Percentiles rank a stretch among this genome's conserved stretches.
phyloP scores from a whole-genome alignment of 495 filamentous ascomycete species.

The Hyphodiscus hymeniophilus region DNA sequence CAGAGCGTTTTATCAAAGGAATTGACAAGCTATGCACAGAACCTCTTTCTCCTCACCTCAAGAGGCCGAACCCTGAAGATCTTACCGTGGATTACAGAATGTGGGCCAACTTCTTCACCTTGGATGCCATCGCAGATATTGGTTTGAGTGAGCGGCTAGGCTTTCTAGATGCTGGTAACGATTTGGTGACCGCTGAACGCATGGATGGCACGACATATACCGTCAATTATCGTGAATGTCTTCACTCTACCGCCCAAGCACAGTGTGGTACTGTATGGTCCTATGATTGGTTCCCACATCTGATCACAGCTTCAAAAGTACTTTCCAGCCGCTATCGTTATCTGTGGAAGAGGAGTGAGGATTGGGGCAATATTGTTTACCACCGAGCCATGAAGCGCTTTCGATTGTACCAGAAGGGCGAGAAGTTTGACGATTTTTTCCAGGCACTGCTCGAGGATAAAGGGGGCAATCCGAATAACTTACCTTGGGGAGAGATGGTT shows the following conservation, averaged over 20 bases:
- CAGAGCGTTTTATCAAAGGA: conserved; percentile 31
- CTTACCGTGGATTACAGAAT: conserved; percentile 33
- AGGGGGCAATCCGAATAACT: conserved; percentile 23
- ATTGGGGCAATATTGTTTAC: conserved; percentile 34
- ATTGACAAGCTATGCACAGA: conserved; percentile 28
- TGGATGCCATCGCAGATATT: conserved; percentile 47
- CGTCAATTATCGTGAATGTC: conserved; percentile 34
- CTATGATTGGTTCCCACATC: conserved; percentile 35
- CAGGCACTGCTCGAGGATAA: conserved; percentile 47
- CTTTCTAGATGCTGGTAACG: conserved; percentile 40
- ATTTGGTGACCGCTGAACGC: conserved; percentile 30
- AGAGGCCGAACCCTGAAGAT: conserved; percentile 20
- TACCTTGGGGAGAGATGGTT: conserved; percentile 28
- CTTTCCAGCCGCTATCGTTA: conserved; percentile 14
- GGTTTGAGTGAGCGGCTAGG: conserved; percentile 42
- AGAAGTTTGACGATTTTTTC: conserved; percentile 51
- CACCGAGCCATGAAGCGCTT: conserved; percentile 29
- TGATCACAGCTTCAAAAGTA: conserved; percentile 19
- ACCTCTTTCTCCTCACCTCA: no score
- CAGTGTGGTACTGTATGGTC: conserved; percentile 37
- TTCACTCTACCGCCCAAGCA: conserved; percentile 37
- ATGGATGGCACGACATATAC: conserved; percentile 34
- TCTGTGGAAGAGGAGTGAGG: conserved; percentile 20
- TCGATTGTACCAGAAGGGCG: conserved; percentile 38
- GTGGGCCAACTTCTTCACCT: conserved; percentile 37